Conservation (phyloP, 306 rosid genomes). For the Corylus americana region DNA sequence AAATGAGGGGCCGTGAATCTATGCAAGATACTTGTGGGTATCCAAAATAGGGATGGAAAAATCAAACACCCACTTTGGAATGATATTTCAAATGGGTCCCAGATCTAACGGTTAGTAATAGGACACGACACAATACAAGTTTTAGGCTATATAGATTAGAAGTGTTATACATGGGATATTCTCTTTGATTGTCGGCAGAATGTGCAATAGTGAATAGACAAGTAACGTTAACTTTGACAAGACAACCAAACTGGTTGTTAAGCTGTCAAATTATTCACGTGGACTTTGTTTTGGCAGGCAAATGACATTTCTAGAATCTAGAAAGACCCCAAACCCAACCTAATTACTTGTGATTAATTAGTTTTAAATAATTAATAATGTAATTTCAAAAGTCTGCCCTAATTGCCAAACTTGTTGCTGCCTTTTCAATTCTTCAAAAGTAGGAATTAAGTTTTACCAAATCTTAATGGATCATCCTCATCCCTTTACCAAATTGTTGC, state of each 20-base stretch:
- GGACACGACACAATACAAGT: neutral
- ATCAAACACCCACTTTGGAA: too few relatives aligned
- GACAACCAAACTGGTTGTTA: neutral
- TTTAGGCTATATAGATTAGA: neutral
- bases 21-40: too few relatives aligned
- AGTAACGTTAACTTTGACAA: neutral
- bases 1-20: too few relatives aligned
- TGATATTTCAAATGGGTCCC: neutral
- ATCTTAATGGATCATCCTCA: neutral
- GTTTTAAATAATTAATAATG: too few relatives aligned
- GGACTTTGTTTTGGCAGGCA: neutral
- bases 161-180: neutral
- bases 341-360: neutral
- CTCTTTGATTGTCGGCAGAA: slow-evolving; percentile 35
- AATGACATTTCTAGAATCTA: neutral
- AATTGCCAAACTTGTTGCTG: neutral
- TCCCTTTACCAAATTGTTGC: neutral
- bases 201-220: neutral
- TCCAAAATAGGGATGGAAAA: too few relatives aligned
- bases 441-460: neutral
- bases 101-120: slow-evolving; percentile 14
- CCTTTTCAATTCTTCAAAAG: neutral
- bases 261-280: slow-evolving; percentile 6
- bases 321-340: neutral
- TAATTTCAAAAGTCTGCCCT: neutral